These are phyloP conservation scores for Alternaria gaisen DNA, from an alignment of 2,329 filamentous ascomycete genomes.

Conservation along the genomic window DNA sequence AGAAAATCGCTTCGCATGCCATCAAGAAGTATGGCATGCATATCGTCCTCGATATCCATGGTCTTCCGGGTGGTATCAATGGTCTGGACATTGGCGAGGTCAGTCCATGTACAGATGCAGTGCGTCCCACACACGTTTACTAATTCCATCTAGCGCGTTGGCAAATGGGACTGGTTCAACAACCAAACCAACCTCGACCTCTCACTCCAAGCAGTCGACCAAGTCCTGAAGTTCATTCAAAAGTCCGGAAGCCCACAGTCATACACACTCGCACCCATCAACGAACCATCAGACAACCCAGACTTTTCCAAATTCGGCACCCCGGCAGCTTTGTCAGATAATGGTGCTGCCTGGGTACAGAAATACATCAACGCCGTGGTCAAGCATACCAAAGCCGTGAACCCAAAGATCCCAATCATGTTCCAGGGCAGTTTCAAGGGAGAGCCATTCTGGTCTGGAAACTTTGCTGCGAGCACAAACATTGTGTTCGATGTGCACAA, in stretches of 20 bases:
- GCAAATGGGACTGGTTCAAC: constrained; percentile 48
- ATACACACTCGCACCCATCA: constrained; percentile 51
- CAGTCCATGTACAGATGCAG: neutral
- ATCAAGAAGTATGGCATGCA: constrained; percentile 50
- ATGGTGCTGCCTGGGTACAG: constrained; percentile 42
- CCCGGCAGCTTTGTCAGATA: constrained; percentile 39
- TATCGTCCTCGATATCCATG: constrained; percentile 48
- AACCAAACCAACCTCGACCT: constrained; percentile 48
- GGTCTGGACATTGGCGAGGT: constrained; percentile 22
- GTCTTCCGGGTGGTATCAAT: constrained; percentile 47
- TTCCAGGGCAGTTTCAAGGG: constrained; percentile 30
- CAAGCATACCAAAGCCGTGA: constrained; percentile 22
- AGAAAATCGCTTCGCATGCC: constrained; percentile 46
- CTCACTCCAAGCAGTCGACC: constrained; percentile 44
- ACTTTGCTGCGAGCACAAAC: constrained; percentile 22
- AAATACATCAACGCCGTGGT: constrained; percentile 42
- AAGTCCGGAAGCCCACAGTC: constrained; percentile 38
- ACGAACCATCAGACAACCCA: constrained; percentile 48
- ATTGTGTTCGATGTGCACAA: constrained; percentile 36
- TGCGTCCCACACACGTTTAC: neutral
- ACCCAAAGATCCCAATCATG: constrained; percentile 28
- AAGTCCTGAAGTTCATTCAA: constrained; percentile 44
- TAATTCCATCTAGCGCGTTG: constrained; percentile 7
- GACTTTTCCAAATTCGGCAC: constrained; percentile 45
- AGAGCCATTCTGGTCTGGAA: constrained; percentile 26